Evolutionary conservation across 2,329 filamentous ascomycete genomes (phyloP).

Genomic region (Trichoderma sp.): DNA sequence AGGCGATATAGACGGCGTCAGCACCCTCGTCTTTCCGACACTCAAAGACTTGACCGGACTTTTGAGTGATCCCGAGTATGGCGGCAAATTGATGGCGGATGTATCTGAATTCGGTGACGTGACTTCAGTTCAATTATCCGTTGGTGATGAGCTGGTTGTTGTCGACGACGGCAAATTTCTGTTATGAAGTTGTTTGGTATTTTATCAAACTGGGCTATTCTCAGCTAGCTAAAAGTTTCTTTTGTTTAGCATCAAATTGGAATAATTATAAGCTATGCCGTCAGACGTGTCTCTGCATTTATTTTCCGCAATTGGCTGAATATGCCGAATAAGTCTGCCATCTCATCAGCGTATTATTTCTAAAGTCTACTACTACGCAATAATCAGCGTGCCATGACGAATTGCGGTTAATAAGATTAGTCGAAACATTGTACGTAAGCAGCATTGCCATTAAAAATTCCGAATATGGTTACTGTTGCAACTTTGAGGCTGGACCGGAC

Average conservation of each 20-base stretch:
- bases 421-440: neutral
- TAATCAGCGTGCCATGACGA: neutral
- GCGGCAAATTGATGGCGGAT: constrained; percentile 5
- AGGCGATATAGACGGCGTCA: constrained; percentile 17
- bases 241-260: neutral
- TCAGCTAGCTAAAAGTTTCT: neutral
- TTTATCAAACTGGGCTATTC: neutral
- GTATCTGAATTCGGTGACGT: neutral
- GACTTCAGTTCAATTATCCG: constrained; percentile 13
- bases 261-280: neutral
- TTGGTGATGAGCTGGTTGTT: constrained; percentile 18
- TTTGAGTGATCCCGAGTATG: neutral
- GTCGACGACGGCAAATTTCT: constrained; percentile 1
- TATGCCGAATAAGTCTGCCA: neutral
- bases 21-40: constrained; percentile 19
- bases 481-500: neutral
- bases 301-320: neutral
- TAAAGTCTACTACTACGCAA: neutral
- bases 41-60: constrained; percentile 11
- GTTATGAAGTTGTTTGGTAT: neutral
- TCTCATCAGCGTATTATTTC: neutral
- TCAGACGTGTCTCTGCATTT: neutral
- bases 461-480: neutral
- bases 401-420: neutral
- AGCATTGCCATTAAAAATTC: neutral